Evolutionary conservation across 31 red algal genomes (phyloP), one percentile per base, ranked within the genome.

Genomic region (Asparagopsis taxiformis): DNA sequence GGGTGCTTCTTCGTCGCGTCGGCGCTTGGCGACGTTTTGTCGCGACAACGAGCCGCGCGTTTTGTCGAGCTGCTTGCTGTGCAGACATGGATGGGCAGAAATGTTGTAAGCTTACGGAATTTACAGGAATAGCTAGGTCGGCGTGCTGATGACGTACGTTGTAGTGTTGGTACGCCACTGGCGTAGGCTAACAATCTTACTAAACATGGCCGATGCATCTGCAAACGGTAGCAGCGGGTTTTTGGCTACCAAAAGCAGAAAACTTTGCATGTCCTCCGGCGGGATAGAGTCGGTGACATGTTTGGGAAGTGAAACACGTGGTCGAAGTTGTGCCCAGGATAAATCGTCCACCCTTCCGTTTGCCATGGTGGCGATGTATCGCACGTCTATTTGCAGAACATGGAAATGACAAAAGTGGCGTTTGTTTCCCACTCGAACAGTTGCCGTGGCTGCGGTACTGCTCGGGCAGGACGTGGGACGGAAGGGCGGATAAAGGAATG

Each of bases 261-360:
- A 78, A 7, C 59, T 10, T 50, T 78, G 58, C 39, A 78, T 78
- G 22, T 78, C 74, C 24, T 78, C 57, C 3, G 74, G 39, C 15
- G 74, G 74, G 31, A 78, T 78, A 33, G 74, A 78, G 43, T 78
- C 74, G 28, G 65, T 28, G 16, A 78, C 60, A 29, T 25, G 29
- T 36, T 51, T 58, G 11, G 74, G 74, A n/a, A 65, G 46, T 16
- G 36, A 25, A 29, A 48, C 41, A 6, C 60, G 43, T 9, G 74
- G 74, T 49, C 59, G 57, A 10, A 78, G 60, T 5, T 61, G 60
- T 34, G 58, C 33, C 74, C 74, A 78, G 10, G 74, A 33, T 8
- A 78, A 44, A 17, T 78, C 60, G 35, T 78, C 74, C 33, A 78
- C 74, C 60, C 55, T 78, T 15, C 74, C 74, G n/a, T 51, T 55